Conservation (phyloP, 2,329 filamentous ascomycete genomes). For the Fusarium sp. region DNA sequence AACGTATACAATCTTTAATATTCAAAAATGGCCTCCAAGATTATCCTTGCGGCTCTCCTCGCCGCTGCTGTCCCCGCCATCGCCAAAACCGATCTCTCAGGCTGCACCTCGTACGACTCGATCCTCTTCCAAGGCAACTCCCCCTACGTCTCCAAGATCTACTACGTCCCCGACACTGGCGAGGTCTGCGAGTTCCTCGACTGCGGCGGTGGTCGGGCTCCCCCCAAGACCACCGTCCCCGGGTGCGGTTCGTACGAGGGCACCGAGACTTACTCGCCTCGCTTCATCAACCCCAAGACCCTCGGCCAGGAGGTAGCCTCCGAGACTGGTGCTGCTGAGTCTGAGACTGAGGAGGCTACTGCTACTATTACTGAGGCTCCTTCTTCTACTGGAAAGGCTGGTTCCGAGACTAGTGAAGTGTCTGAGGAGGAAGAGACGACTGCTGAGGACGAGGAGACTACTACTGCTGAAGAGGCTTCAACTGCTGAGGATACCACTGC, state of each 20-base stretch:
- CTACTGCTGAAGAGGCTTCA: background rate
- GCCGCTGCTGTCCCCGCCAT: slow-evolving; percentile 44
- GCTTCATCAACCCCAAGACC: slow-evolving; percentile 54
- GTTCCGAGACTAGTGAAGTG: background rate
- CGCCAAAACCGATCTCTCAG: slow-evolving; percentile 56
- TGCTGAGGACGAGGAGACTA: slow-evolving; percentile 5
- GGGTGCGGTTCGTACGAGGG: slow-evolving; percentile 65
- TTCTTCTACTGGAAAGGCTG: slow-evolving; percentile 21
- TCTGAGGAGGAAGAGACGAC: slow-evolving; percentile 14
- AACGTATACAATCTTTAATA: slow-evolving; percentile 23
- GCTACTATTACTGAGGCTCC: slow-evolving; percentile 35
- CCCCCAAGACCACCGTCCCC: slow-evolving; percentile 68
- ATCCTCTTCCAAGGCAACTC: slow-evolving; percentile 45
- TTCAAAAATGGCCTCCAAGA: slow-evolving; percentile 39
- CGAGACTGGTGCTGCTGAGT: slow-evolving; percentile 10
- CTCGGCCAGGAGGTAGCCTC: slow-evolving; percentile 19
- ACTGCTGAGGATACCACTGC: slow-evolving; percentile 4
- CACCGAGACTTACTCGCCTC: slow-evolving; percentile 62
- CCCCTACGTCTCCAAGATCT: slow-evolving; percentile 59
- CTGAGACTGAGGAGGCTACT: slow-evolving; percentile 8
- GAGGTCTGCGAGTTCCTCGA: slow-evolving; percentile 70
- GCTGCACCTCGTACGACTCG: slow-evolving; percentile 54
- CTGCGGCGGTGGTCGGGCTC: slow-evolving; percentile 72
- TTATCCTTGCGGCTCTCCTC: slow-evolving; percentile 41
- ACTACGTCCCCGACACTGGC: slow-evolving; percentile 68